Percentiles rank a stretch among this genome's conserved stretches.
phyloP scores from a whole-genome alignment of 2,329 filamentous ascomycete species.

The Periconia macrospinosa region DNA sequence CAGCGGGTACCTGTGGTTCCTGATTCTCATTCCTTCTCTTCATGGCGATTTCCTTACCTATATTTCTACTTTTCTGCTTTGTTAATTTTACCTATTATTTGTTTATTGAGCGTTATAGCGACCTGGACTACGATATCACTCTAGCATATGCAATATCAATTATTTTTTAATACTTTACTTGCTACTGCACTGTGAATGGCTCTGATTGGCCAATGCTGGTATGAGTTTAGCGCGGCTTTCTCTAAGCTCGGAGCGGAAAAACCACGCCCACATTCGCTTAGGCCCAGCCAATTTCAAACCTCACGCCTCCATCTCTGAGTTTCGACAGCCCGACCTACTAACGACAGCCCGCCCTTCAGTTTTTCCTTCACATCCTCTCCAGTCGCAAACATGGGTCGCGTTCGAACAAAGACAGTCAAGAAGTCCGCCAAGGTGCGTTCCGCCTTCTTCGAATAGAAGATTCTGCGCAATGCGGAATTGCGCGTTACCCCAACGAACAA shows the following conservation, averaged over 20 bases:
- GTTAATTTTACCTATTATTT: not conserved
- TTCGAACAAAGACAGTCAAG: conserved; percentile 69
- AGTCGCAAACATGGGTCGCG: conserved; percentile 57
- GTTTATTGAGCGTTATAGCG: conserved; percentile 1
- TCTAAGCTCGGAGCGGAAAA: not conserved
- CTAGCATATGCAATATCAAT: not conserved
- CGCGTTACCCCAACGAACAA: not conserved
- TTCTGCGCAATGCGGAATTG: not conserved
- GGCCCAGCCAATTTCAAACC: conserved; percentile 12
- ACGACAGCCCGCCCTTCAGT: conserved; percentile 28
- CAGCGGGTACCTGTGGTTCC: not conserved
- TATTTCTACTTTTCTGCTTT: not conserved
- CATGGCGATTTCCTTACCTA: no score
- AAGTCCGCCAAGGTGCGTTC: conserved; percentile 88
- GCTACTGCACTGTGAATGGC: not conserved
- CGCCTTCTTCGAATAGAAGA: not conserved
- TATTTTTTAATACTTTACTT: not conserved
- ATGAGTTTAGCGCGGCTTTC: not conserved
- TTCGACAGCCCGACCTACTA: conserved; percentile 34
- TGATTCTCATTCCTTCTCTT: no score
- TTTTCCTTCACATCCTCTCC: conserved; percentile 24
- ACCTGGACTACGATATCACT: conserved; percentile 5
- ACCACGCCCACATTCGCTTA: conserved; percentile 20
- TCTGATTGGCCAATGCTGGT: not conserved
- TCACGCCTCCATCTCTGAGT: conserved; percentile 5